Conservation (phyloP, 805 yeast genomes). For the Metschnikowia reukaufii region DNA sequence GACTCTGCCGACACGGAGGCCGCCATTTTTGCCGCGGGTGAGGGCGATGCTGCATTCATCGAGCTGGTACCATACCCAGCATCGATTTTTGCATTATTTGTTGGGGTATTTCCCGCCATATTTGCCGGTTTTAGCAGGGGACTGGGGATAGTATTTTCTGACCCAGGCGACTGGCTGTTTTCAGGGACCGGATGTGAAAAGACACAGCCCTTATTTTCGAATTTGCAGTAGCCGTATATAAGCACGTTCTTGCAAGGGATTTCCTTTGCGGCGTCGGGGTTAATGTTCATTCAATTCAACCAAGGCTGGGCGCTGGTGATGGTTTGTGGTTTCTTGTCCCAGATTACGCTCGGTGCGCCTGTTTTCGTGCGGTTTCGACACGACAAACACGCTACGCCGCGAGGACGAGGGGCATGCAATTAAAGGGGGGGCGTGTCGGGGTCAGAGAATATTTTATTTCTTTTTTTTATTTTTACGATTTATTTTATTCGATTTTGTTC, state of each 20-base stretch:
- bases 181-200: constrained; percentile 49
- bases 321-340: neutral
- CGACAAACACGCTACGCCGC: neutral
- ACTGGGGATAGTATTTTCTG: constrained; percentile 7
- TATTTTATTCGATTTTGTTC: no score
- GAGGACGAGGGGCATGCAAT: neutral
- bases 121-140: constrained; percentile 2
- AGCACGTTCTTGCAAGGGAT: constrained; percentile 82
- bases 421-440: neutral
- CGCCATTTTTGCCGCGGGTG: constrained; percentile 19
- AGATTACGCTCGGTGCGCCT: neutral
- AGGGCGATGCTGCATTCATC: constrained; percentile 9
- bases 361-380: neutral
- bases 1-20: constrained; percentile 12
- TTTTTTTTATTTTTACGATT: no score
- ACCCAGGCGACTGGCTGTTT: constrained; percentile 10
- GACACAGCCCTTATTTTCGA: constrained; percentile 82
- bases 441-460: no score
- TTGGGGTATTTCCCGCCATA: constrained; percentile 3
- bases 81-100: constrained; percentile 44
- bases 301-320: no score
- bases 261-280: constrained; percentile 62
- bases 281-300: constrained; percentile 32
- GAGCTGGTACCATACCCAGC: constrained; percentile 4
- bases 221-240: constrained; percentile 86